Conservation (phyloP, 345 rosid genomes). For the Rubroshorea leprosula region DNA sequence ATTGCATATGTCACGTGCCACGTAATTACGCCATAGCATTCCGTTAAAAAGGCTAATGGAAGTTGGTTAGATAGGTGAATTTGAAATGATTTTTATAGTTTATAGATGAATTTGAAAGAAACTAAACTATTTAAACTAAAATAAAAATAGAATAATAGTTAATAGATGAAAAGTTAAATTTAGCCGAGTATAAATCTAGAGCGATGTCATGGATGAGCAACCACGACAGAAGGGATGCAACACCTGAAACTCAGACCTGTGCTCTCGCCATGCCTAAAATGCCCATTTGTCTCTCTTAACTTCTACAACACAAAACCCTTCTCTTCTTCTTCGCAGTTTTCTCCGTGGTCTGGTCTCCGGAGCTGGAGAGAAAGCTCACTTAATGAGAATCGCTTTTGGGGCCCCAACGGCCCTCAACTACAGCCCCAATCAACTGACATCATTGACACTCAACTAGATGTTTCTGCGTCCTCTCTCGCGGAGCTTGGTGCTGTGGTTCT, state of each 20-base stretch:
- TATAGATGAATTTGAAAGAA: too few relatives aligned
- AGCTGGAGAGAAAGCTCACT: slow-evolving; percentile 62
- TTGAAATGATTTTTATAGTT: too few relatives aligned
- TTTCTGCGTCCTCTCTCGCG: slow-evolving; percentile 67
- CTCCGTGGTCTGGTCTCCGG: slow-evolving; percentile 64
- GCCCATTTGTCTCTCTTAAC: slow-evolving; percentile 5
- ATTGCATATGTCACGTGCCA: too few relatives aligned
- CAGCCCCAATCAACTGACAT: slow-evolving; percentile 9
- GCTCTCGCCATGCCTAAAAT: neutral
- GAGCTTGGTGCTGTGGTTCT: slow-evolving; percentile 84
- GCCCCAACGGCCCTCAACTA: slow-evolving; percentile 59
- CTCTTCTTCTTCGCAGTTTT: slow-evolving; percentile 28
- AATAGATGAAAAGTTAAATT: too few relatives aligned
- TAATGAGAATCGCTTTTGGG: slow-evolving; percentile 72
- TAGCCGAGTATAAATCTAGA: too few relatives aligned
- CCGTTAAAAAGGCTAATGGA: too few relatives aligned
- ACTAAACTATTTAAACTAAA: too few relatives aligned
- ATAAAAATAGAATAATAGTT: too few relatives aligned
- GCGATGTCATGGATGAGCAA: too few relatives aligned
- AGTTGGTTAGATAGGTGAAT: too few relatives aligned
- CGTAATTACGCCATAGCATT: too few relatives aligned
- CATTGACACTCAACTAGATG: slow-evolving; percentile 10
- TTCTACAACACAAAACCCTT: slow-evolving; percentile 12
- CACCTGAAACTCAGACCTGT: neutral
- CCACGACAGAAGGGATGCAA: neutral